phyloP scores from a whole-genome alignment of 805 yeast genomes.

The Ogataea nitratoaversa region DNA sequence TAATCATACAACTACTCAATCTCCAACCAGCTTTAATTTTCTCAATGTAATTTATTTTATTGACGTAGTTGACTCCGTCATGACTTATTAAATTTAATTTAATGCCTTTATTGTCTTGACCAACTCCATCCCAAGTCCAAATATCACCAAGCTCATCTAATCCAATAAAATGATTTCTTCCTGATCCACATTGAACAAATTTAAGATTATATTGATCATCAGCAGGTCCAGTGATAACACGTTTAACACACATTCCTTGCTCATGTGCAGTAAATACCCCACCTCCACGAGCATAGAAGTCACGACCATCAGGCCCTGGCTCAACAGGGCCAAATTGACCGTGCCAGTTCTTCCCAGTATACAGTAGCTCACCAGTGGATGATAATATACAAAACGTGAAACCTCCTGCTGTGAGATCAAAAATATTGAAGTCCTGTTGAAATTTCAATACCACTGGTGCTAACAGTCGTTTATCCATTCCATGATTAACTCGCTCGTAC shows the following conservation, averaged over 20 bases:
- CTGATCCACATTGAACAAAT: slow-evolving; percentile 52
- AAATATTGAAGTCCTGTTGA: slow-evolving; percentile 23
- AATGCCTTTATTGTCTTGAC: slow-evolving; percentile 38
- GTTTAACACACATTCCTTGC: slow-evolving; percentile 8
- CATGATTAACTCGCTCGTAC: slow-evolving; percentile 13
- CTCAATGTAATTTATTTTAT: slow-evolving; percentile 27
- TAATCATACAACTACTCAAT: slow-evolving; percentile 45
- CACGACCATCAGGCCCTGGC: slow-evolving; percentile 39
- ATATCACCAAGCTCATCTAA: slow-evolving; percentile 45
- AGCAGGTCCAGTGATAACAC: slow-evolving; percentile 9
- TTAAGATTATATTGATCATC: slow-evolving; percentile 19
- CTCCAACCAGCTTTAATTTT: slow-evolving; percentile 69
- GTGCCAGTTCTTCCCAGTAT: slow-evolving; percentile 43
- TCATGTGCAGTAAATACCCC: not conserved
- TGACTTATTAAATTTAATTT: slow-evolving; percentile 35
- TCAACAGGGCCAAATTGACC: slow-evolving; percentile 34
- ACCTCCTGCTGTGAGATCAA: slow-evolving; percentile 61
- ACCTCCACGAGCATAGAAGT: slow-evolving; percentile 11
- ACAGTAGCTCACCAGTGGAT: slow-evolving; percentile 49
- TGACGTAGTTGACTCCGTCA: slow-evolving; percentile 3
- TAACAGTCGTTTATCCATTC: slow-evolving; percentile 8
- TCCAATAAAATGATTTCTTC: slow-evolving; percentile 62
- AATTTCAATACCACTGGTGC: slow-evolving; percentile 24
- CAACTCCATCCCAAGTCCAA: slow-evolving; percentile 59
- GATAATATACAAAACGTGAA: slow-evolving; percentile 58